Evolutionary conservation across 352 stramenopile species (phyloP), one percentile per base, ranked within the genome.

Genomic region (Phytopythium aichiense): DNA sequence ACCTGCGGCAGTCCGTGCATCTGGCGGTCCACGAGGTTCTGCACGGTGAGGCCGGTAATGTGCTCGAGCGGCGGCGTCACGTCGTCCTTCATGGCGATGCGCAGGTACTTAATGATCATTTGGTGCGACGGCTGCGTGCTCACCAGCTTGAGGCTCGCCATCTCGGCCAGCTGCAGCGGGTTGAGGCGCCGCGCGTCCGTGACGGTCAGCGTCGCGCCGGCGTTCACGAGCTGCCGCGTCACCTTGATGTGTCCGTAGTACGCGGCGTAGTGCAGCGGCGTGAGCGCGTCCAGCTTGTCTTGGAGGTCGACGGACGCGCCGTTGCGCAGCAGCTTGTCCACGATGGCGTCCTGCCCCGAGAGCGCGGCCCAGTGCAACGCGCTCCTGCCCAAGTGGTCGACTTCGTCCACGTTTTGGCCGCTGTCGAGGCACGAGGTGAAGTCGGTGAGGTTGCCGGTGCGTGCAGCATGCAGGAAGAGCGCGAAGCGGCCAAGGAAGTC

Each of bases 101-200:
- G 82, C n/a, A 94, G 58, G 57, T 88, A 91, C 61, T 90, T 89
- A 60, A 88, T 80, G 68, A 94, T 89, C 79, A 94, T 89, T 49
- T 91, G 82, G 51, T 94, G 84, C 22, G 81, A 88, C n/a, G 84
- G 84, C 61, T 91, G 81, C 42, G 90, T 81, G 64, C 77, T 94
- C 16, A 72, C 65, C n/a, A 90, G 62, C 59, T 85, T 87, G 35
- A 93, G 77, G 51, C 74, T 88, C 23, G 80, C 84, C 73, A 90
- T 91, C 54, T 93, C 84, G 1, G 78, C 78, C 8, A 92, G 56
- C 40, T 93, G 84, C 31, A 93, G 64, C 28, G 84, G 71, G 43
- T 87, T 91, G 58, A 92, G 68, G 58, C 81, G 87, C 38, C 82
- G 71, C 13, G 79, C 69, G 65, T 91, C 82, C n/a, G 65, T 58